Evolutionary conservation across 495 filamentous ascomycete species (phyloP), one percentile per base, ranked within the genome.

Genomic region (Lepidopterella palustris): DNA sequence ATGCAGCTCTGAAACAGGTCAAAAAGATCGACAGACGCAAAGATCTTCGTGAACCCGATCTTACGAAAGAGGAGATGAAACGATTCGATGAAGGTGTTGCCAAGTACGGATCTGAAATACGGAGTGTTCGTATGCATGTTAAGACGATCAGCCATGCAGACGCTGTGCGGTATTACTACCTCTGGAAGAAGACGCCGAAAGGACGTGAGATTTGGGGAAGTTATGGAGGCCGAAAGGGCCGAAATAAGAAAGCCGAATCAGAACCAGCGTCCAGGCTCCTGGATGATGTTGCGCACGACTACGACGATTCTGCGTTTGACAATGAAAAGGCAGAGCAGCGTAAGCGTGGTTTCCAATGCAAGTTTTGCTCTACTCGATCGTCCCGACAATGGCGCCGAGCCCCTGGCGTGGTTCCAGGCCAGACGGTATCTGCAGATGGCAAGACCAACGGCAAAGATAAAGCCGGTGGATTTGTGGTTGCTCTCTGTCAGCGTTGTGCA

Each of bases 271-370:
- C 84, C 6, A 90, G 90, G 68, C 74, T 97, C 21, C 81, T 91
- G 53, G 91, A 97, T 59, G 92, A 97, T 68, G 86, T 97, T 58
- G 92, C 95, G 21, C 87, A 97, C 70, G 89, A 92, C 55, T 79
- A 87, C 23, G 93, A 99, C 61, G 93, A 99, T 71, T 99, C 93
- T 5, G 92, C 95, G 6, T 99, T 97, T 62, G 95, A 97, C 68
- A 86, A 84, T 49, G 86, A 86, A 10, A 99, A 97, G 76, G 92
- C 92, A 1, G 72, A 73, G 2, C 77, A 81, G 25, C 84, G 82
- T 69, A 95, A 93, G 71, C 85, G 85, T 61, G 82, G 81, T 3
- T 97, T 99, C 68, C 80, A 91, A 58, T 99, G 93, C 82, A 97
- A 96, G 70, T 97, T 97, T 70, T 99, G 93, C 70, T 75, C 73